Base-by-base conservation (phyloP, 208 protist genomes). In the Trypanosoma melophagium region DNA sequence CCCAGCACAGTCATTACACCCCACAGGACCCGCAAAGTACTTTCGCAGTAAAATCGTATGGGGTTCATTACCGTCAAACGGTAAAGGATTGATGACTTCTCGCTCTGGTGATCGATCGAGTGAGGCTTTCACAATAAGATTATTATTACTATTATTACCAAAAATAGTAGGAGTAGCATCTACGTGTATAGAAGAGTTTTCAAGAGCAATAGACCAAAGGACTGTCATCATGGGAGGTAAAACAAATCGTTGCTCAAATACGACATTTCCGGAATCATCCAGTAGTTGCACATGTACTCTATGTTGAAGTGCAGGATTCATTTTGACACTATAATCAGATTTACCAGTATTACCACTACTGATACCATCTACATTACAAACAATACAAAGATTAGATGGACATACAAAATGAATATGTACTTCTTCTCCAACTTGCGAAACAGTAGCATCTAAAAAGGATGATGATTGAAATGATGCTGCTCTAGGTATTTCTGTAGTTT, bases 181-280 rank as follows among this genome's bases (percentile, higher is more conserved):
- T 0, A 94, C 76, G 2, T 74, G 53, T 7, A 94, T 49, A 4
- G 76, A 83, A 59, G 74, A 76, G 49, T 85, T 76, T 74, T 90
- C 83, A 56, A 94, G 54, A 28, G 73, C 76, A 22, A 94, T 38
- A 2, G 81, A 81, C 89, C 89, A 94, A 22, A 77, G 51, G 1
- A 70, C 17, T 38, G 69, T 31, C 12, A 57, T 67, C 69, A 89
- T 76, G 5, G 85, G 61, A 7, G 89, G 89, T 7, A 94, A 51
- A 3, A 77, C 69, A 5, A 94, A 66, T 64, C 85, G 80, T 69
- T 94, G 89, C 65, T 90, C 83, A 63, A 92, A 94, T 14, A 81
- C 82, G 3, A 86, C 66, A 13, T 74, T 57, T 22, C 86, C 86
- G 25, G 63, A 57, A 45, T 49, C 21, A 67, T 92, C 78, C 5